Evolutionary conservation across 2,329 filamentous ascomycete species (phyloP), one percentile per base, ranked within the genome.

Genomic region (Calonectria multiphialidica): DNA sequence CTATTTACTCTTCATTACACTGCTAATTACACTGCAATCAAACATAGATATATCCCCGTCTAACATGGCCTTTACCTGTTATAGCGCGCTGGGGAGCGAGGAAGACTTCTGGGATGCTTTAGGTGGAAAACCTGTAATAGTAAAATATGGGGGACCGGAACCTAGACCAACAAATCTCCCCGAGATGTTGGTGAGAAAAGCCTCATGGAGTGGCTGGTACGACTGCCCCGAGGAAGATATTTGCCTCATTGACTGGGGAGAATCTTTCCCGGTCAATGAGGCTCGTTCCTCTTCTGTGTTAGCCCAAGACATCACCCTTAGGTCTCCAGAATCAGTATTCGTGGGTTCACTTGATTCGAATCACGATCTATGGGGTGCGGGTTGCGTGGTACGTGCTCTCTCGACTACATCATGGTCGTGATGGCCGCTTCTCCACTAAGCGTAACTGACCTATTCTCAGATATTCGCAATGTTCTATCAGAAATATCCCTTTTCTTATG

Each of bases 321-420:
- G 42, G 13, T 53, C 70, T 13, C 72, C 72, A 16, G 72, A 74
- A n/a, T 63, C 70, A 0, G 62, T 65, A 16, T 72, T 74, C 12
- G 6, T 68, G 5, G 57, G 40, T 5, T 55, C 37, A 13, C 37
- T 74, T 7, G 66, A 70, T 18, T 45, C 40, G 28, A 33, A 13
- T 9, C 72, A 74, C 28, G 72, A 74, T 25, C 28, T 74, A 5
- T 74, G 72, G 72, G 33, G 72, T 13, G 66, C 53, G 28, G 72
- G 70, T 13, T 70, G 62, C 23, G 57, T 74, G 49, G 70, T 74
- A 68, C 50, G 21, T 5, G 5, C 35, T 1, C 5, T 15, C 18
- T 18, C 15, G 4, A 30, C 7, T n/a, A n/a, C n/a, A n/a, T n/a
- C n/a, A n/a, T n/a, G n/a, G n/a, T n/a, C n/a, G n/a, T n/a, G n/a